phyloP scores from a whole-genome alignment of 1,284 basidiomycete species.

The Stygiomarasmius scandens region DNA sequence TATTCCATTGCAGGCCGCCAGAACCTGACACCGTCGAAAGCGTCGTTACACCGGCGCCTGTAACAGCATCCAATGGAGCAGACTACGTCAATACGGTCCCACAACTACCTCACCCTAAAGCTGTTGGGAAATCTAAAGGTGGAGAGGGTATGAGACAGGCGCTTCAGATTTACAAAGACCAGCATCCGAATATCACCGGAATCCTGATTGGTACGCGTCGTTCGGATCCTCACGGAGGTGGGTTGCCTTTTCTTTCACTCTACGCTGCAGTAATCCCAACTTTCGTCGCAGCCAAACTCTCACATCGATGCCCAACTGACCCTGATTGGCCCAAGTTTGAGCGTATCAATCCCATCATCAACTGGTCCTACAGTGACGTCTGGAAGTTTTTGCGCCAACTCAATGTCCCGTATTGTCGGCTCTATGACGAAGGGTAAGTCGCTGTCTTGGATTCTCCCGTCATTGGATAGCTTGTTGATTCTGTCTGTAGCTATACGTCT shows the following conservation, averaged over 20 bases:
- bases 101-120: constrained; percentile 22
- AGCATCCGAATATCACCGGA: constrained; percentile 68
- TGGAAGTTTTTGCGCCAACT: constrained; percentile 86
- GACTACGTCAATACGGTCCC: constrained; percentile 22
- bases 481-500: constrained; percentile 82
- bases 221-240: constrained; percentile 92
- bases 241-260: constrained; percentile 30
- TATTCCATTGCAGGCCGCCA: constrained; percentile 63
- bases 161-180: constrained; percentile 73
- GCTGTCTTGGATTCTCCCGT: background rate
- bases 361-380: constrained; percentile 90
- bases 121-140: constrained; percentile 57
- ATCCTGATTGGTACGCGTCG: constrained; percentile 89
- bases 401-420: constrained; percentile 79
- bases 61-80: constrained; percentile 15
- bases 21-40: constrained; percentile 46
- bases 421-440: constrained; percentile 90
- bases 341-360: constrained; percentile 93
- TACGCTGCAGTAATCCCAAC: constrained; percentile 10
- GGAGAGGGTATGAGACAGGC: constrained; percentile 85
- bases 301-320: constrained; percentile 80
- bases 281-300: constrained; percentile 56
- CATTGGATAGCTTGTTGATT: background rate
- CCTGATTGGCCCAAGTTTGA: constrained; percentile 88
- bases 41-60: constrained; percentile 37